phyloP scores from a whole-genome alignment of 2,329 filamentous ascomycete species.

The Myriosclerotinia scirpicola region DNA sequence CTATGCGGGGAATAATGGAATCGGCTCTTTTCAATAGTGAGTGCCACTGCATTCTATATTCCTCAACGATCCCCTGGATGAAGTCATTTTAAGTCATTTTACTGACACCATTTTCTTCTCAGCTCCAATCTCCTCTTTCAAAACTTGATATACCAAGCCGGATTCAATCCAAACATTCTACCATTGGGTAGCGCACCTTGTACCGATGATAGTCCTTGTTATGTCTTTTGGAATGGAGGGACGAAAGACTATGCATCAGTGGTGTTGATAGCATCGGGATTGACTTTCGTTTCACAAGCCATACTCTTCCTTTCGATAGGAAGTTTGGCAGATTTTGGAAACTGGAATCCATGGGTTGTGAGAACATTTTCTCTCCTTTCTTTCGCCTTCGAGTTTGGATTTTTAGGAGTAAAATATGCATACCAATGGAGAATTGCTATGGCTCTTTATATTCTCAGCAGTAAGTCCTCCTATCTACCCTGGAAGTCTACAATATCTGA shows the following conservation, averaged over 20 bases:
- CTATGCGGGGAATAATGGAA: constrained; percentile 40
- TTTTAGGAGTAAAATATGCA: constrained; percentile 35
- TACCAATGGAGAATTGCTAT: constrained; percentile 38
- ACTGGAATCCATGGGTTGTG: constrained; percentile 41
- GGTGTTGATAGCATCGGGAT: constrained; percentile 36
- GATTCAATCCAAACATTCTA: constrained; percentile 39
- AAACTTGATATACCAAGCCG: constrained; percentile 40
- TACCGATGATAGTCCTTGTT: constrained; percentile 36
- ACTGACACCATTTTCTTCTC: constrained; percentile 18
- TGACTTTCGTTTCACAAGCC: constrained; percentile 37
- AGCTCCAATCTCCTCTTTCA: constrained; percentile 41
- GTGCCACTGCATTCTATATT: constrained; percentile 9
- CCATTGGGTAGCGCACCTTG: constrained; percentile 38
- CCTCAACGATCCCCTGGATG: not conserved
- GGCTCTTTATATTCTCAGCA: constrained; percentile 39
- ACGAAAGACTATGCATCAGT: constrained; percentile 37
- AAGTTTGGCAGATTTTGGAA: constrained; percentile 39
- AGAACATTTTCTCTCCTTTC: constrained; percentile 36
- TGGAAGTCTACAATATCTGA: not conserved
- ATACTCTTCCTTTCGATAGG: constrained; percentile 37
- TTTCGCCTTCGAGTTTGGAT: constrained; percentile 40
- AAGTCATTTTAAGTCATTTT: not conserved
- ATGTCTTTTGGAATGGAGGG: constrained; percentile 39
- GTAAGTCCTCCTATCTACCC: constrained; percentile 27
- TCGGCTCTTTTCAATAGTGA: constrained; percentile 40